A percentile compares a stretch with the other conserved stretches of the same genome.
Evolutionary conservation across 106 monocot genomes (phyloP).

Genomic region (Apostasia ramifera): DNA sequence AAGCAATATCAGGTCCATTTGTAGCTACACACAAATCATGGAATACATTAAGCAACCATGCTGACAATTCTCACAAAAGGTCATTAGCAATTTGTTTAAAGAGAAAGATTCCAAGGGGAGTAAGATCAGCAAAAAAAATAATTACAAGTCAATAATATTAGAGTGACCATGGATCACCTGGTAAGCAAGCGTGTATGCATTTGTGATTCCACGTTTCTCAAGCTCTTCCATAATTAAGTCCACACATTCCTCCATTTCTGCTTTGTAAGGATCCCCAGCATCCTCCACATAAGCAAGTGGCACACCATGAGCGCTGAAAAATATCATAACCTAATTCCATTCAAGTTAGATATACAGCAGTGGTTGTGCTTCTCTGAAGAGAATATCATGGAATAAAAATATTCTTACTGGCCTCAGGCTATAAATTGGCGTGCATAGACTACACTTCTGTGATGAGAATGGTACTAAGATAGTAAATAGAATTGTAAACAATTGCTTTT

Average conservation of each 20-base stretch:
- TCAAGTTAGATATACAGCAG: background rate
- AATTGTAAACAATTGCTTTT: too few relatives aligned
- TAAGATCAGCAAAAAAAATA: background rate
- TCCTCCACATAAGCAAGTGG: constrained; percentile 96
- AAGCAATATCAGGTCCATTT: too few relatives aligned
- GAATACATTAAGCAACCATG: too few relatives aligned
- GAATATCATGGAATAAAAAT: too few relatives aligned
- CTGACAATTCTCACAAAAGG: too few relatives aligned
- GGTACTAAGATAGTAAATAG: too few relatives aligned
- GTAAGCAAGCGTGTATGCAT: constrained; percentile 92
- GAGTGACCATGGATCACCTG: constrained; percentile 36
- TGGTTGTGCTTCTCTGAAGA: too few relatives aligned
- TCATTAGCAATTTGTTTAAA: background rate
- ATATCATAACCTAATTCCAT: constrained; percentile 68
- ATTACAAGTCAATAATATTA: too few relatives aligned
- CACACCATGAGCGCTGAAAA: constrained; percentile 98
- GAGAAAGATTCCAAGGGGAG: background rate
- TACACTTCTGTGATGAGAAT: too few relatives aligned
- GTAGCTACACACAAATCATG: too few relatives aligned
- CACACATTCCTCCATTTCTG: constrained; percentile 96
- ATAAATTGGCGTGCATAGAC: too few relatives aligned
- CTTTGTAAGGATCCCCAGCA: constrained; percentile 98
- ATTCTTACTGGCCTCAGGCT: too few relatives aligned
- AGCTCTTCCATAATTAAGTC: constrained; percentile 96
- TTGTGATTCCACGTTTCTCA: constrained; percentile 62